Evolutionary conservation across 192 early-diverging fungal genomes (phyloP).

Genomic region (Jimgerdemannia flammicorona): DNA sequence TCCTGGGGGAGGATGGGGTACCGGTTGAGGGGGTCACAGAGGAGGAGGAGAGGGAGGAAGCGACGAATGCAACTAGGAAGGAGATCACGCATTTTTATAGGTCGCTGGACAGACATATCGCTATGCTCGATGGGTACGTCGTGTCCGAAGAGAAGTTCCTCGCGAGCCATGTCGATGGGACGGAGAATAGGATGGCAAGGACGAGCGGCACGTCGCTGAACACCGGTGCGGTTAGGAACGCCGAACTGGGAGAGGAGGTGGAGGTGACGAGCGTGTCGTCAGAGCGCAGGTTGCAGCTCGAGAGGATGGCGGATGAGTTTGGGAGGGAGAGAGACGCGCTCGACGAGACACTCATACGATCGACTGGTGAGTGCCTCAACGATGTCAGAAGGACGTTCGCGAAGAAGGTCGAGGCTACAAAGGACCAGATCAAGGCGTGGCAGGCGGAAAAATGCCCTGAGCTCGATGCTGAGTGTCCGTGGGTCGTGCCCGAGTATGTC

Average conservation of each 20-base stretch:
- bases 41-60: not conserved
- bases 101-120: slow-evolving; percentile 39
- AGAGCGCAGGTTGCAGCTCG: slow-evolving; percentile 12
- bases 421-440: slow-evolving; percentile 46
- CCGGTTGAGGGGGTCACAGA: not conserved
- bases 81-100: slow-evolving; percentile 49
- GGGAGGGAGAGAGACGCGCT: slow-evolving; percentile 11
- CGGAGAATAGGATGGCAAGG: slow-evolving; percentile 8
- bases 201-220: not conserved
- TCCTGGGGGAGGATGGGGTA: not conserved
- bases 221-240: too few species aligned
- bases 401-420: slow-evolving; percentile 26
- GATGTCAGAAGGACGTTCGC: slow-evolving; percentile 45
- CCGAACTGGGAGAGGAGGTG: not conserved
- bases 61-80: slow-evolving; percentile 18
- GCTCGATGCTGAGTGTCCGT: slow-evolving; percentile 23
- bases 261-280: not conserved
- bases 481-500: slow-evolving; percentile 52
- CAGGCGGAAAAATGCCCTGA: slow-evolving; percentile 34
- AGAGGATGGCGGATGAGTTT: slow-evolving; percentile 38
- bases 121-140: slow-evolving; percentile 33
- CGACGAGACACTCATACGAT: slow-evolving; percentile 31
- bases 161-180: slow-evolving; percentile 13
- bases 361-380: slow-evolving; percentile 38
- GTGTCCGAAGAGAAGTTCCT: slow-evolving; percentile 26